Conservation (phyloP, 106 monocot species). For the Amphibolis antarctica region DNA sequence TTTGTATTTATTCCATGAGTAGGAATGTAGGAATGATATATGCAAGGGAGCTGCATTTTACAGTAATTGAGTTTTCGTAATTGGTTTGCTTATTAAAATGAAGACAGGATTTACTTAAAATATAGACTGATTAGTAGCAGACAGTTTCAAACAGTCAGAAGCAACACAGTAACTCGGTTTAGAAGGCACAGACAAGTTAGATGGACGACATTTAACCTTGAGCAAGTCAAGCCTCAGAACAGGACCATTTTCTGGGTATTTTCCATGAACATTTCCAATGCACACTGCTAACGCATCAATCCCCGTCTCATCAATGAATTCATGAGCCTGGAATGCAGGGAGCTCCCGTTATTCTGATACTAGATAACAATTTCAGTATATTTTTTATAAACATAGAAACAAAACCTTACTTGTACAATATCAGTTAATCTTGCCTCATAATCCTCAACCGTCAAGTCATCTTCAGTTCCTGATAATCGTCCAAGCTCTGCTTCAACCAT, state of each 20-base stretch:
- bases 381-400: background rate
- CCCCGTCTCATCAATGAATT: slow-evolving; percentile 75
- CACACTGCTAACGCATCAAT: slow-evolving; percentile 93
- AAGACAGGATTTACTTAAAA: no score
- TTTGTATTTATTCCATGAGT: no score
- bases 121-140: no score
- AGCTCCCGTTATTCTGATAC: background rate
- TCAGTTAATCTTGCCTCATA: slow-evolving; percentile 88
- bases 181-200: background rate
- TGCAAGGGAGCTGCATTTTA: no score
- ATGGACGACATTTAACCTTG: slow-evolving; percentile 34
- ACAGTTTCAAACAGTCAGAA: no score
- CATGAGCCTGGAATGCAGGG: slow-evolving; percentile 44
- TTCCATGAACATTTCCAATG: slow-evolving; percentile 96
- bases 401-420: slow-evolving; percentile 44
- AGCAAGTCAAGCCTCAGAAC: slow-evolving; percentile 78
- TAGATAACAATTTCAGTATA: background rate
- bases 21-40: no score
- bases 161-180: no score
- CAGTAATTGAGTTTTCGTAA: no score
- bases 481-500: slow-evolving; percentile 94
- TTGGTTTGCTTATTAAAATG: no score
- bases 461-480: slow-evolving; percentile 87
- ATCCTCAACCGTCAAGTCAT: slow-evolving; percentile 80
- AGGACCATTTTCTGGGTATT: slow-evolving; percentile 73